phyloP scores from a whole-genome alignment of 2,329 filamentous ascomycete species.

The Penicillium sp. region DNA sequence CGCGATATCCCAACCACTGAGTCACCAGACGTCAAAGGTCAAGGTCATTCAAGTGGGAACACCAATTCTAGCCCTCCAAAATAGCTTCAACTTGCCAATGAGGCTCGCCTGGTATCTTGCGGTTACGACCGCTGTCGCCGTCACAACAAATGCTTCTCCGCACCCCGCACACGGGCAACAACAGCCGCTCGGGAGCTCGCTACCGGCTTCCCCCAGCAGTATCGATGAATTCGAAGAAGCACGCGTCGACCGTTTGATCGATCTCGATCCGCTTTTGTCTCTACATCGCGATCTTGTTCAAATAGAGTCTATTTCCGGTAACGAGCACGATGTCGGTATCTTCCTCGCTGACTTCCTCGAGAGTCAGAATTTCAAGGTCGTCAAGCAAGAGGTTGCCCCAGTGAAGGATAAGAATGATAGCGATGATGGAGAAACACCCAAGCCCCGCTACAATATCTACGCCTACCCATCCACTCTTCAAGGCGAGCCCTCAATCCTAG shows the following conservation, averaged over 20 bases:
- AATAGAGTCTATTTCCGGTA: constrained; percentile 70
- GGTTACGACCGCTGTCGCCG: constrained; percentile 23
- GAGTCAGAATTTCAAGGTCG: constrained; percentile 63
- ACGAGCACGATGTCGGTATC: constrained; percentile 69
- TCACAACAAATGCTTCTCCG: constrained; percentile 33
- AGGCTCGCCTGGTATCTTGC: constrained; percentile 27
- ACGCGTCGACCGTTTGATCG: constrained; percentile 42
- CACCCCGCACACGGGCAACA: constrained; percentile 33
- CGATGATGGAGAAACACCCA: constrained; percentile 6
- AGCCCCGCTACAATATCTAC: constrained; percentile 71
- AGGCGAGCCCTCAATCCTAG: constrained; percentile 35
- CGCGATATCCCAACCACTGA: not conserved
- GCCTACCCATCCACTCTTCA: constrained; percentile 55
- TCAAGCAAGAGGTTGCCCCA: constrained; percentile 54
- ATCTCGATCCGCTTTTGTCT: constrained; percentile 61
- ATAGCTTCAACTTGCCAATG: constrained; percentile 16
- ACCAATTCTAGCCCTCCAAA: not conserved
- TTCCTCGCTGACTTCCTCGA: constrained; percentile 71
- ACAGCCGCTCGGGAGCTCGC: constrained; percentile 20
- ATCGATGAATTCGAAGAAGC: constrained; percentile 7
- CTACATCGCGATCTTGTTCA: constrained; percentile 77
- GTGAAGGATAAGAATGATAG: constrained; percentile 18
- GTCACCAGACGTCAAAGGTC: not conserved
- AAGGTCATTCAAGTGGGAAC: too few relatives aligned
- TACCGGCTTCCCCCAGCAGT: not conserved